phyloP scores from a whole-genome alignment of 1,284 basidiomycete genomes.

The Papiliotrema flavescens region DNA sequence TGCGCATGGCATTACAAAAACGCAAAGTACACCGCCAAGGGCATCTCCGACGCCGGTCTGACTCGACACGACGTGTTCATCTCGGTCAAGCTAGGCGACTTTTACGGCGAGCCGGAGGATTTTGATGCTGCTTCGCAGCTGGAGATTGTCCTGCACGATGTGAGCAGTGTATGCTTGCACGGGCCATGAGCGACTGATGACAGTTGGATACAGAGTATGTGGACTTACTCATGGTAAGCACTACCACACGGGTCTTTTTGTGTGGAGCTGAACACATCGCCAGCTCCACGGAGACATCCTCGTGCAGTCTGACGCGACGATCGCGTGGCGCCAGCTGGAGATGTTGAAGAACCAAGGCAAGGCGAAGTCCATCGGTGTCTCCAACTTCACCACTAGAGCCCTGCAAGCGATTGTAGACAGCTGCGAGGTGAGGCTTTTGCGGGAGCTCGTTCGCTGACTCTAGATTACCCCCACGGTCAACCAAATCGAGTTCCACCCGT shows the following conservation, averaged over 20 bases:
- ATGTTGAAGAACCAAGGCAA: slow-evolving; percentile 60
- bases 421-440: slow-evolving; percentile 18
- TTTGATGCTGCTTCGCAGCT: slow-evolving; percentile 14
- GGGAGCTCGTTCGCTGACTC: too few relatives aligned
- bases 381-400: slow-evolving; percentile 67
- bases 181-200: neutral
- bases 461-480: slow-evolving; percentile 61
- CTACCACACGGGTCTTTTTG: neutral
- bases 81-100: slow-evolving; percentile 13
- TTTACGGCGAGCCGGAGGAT: slow-evolving; percentile 12
- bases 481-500: slow-evolving; percentile 78
- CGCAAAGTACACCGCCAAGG: slow-evolving; percentile 10
- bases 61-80: slow-evolving; percentile 8
- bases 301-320: slow-evolving; percentile 10
- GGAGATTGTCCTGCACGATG: slow-evolving; percentile 10
- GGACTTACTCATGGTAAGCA: slow-evolving; percentile 11
- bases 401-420: slow-evolving; percentile 60
- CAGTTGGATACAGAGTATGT: slow-evolving; percentile 10
- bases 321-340: slow-evolving; percentile 65
- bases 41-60: slow-evolving; percentile 2
- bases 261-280: neutral
- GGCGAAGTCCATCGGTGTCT: slow-evolving; percentile 72
- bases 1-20: slow-evolving; percentile 25
- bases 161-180: slow-evolving; percentile 3
- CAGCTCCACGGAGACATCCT: slow-evolving; percentile 15